phyloP scores from a whole-genome alignment of 129 eudicot species.

The Centrapalus pauciflorus region DNA sequence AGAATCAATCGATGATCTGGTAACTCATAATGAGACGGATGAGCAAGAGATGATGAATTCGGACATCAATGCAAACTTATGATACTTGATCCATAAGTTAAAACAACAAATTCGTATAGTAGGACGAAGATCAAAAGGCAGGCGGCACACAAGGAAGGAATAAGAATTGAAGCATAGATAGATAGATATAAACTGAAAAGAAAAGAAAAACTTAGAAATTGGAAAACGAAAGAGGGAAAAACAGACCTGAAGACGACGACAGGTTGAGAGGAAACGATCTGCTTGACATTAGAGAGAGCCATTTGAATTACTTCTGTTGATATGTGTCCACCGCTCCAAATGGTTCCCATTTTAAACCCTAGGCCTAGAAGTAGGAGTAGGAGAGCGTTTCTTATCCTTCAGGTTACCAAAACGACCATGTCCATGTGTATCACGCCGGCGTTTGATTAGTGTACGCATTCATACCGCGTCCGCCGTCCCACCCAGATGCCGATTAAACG shows the following conservation, averaged over 20 bases:
- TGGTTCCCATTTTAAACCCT: slow-evolving; percentile 43
- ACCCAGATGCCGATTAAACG: too few relatives aligned
- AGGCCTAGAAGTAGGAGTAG: too few relatives aligned
- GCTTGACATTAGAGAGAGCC: slow-evolving; percentile 72
- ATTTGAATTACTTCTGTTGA: slow-evolving; percentile 37
- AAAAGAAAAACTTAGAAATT: background rate
- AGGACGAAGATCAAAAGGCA: background rate
- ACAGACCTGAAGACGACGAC: slow-evolving; percentile 77
- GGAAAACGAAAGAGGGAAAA: background rate
- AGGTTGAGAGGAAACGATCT: slow-evolving; percentile 54
- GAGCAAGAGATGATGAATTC: background rate
- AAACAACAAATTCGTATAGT: too few relatives aligned
- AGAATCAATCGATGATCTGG: background rate
- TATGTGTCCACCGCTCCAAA: slow-evolving; percentile 39
- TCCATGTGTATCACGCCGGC: slow-evolving; percentile 23
- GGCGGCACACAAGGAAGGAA: too few relatives aligned
- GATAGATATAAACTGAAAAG: too few relatives aligned
- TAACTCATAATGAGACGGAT: background rate
- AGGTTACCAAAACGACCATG: slow-evolving; percentile 15
- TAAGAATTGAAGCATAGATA: too few relatives aligned
- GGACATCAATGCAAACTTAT: background rate
- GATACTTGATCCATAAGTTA: too few relatives aligned
- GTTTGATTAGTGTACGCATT: slow-evolving; percentile 32
- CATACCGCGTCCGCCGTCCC: too few relatives aligned
- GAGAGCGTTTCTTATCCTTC: slow-evolving; percentile 24